Percentiles rank a stretch among this genome's conserved stretches.
These are phyloP conservation scores for Sporothrix brunneoviolacea DNA, from an alignment of 2,329 filamentous ascomycete species.

Conservation along the genomic window DNA sequence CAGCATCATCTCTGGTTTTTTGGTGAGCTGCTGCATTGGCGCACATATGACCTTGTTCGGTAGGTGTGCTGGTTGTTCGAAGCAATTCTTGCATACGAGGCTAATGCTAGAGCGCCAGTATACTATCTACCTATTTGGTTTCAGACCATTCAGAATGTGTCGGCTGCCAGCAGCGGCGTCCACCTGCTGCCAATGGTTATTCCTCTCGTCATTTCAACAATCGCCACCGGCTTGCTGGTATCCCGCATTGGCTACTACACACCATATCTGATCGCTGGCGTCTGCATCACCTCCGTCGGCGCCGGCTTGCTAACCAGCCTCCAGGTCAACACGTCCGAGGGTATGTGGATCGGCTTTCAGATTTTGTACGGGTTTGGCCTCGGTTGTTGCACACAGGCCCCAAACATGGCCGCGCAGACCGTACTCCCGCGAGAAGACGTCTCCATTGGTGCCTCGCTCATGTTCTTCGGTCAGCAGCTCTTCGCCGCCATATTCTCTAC, in stretches of 20 bases:
- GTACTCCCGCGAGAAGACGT: slow-evolving; percentile 35
- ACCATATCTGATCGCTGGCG: slow-evolving; percentile 35
- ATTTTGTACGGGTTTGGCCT: slow-evolving; percentile 39
- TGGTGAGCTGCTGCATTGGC: neutral
- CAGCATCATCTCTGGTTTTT: slow-evolving; percentile 8
- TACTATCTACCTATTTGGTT: slow-evolving; percentile 33
- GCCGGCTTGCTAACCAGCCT: slow-evolving; percentile 35
- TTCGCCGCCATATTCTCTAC: slow-evolving; percentile 40
- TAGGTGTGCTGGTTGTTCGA: no score
- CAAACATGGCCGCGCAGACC: slow-evolving; percentile 40
- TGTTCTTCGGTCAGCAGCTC: slow-evolving; percentile 40
- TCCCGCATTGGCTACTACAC: slow-evolving; percentile 38
- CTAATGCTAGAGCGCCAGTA: no score
- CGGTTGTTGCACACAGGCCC: slow-evolving; percentile 37
- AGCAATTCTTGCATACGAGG: no score
- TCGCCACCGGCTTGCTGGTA: slow-evolving; percentile 32
- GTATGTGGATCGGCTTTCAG: slow-evolving; percentile 35
- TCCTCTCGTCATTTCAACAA: slow-evolving; percentile 34
- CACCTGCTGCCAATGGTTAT: slow-evolving; percentile 36
- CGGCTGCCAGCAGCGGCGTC: slow-evolving; percentile 35
- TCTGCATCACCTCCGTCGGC: slow-evolving; percentile 31
- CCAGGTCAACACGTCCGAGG: slow-evolving; percentile 26
- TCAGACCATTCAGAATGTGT: slow-evolving; percentile 35
- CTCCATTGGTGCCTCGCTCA: slow-evolving; percentile 35
- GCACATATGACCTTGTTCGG: slow-evolving; percentile 4